Evolutionary conservation across 495 filamentous ascomycete species (phyloP), one percentile per base, ranked within the genome.

Genomic region (Sabuloglossum arenarium): DNA sequence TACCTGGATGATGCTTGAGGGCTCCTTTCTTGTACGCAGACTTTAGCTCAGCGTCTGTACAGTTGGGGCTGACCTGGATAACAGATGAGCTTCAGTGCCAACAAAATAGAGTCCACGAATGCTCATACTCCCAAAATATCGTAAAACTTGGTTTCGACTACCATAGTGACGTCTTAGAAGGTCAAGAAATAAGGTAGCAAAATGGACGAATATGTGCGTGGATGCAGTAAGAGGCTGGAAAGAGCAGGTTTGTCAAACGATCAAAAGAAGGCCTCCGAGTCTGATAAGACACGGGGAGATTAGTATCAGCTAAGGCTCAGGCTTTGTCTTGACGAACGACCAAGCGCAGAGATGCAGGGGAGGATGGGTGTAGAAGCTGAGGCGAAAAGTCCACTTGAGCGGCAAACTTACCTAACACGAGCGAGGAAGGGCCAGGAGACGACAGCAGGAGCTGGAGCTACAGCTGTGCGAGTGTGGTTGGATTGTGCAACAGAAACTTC

Each of bases 1-100:
- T 80, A 93, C 88, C 88, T 65, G 89, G 89, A 70, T 96, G 89
- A 63, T 81, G 85, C 69, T 90, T 91, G 52, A 94, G 72, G 46
- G 88, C 88, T 64, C 83, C 82, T 63, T 85, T 86, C 72, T 86
- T 88, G 74, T 94, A 96, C 49, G 89, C 88, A 62, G 84, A 82
- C 73, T 86, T 93, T 58, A 96, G 69, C 68, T 94, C 81, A 60
- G 79, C 71, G 54, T 94, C 88, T 46, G 78, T 77, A 57, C 80
- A 82, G 58, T 71, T 77, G 53, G 85, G 77, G 59, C 78, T 42
- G 56, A 94, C 86, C 86, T 93, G 58, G 31, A 60, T 63, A 55
- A 61, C 63, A 45, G 32, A 65, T 66, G 31, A 70, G 59, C 59
- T 56, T 61, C 12, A 37, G 27, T n/a, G 1, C 25, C 16, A 27